A percentile compares a stretch with the other conserved stretches of the same genome.
These are phyloP conservation scores for Strobilomyces confusus DNA, from an alignment of 768 basidiomycete genomes.

Conservation along the genomic window DNA sequence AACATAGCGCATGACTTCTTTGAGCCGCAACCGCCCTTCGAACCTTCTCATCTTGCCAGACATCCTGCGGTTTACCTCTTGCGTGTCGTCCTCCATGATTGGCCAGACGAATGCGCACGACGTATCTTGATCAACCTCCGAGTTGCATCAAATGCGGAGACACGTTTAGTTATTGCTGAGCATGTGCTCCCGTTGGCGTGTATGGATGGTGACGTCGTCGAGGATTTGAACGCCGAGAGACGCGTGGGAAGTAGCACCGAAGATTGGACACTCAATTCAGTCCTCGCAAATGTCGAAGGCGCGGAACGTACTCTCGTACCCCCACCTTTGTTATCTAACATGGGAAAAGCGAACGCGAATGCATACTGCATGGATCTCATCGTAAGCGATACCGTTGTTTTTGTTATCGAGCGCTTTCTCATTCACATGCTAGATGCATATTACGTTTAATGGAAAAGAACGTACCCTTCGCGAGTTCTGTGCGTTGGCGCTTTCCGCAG, in stretches of 20 bases:
- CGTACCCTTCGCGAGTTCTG: slow-evolving; percentile 64
- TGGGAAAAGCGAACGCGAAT: slow-evolving; percentile 64
- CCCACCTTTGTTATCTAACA: slow-evolving; percentile 64
- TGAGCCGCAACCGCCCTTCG: slow-evolving; percentile 47
- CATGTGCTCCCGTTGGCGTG: slow-evolving; percentile 69
- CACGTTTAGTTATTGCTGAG: slow-evolving; percentile 67
- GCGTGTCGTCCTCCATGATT: slow-evolving; percentile 73
- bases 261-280: slow-evolving; percentile 27
- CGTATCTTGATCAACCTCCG: slow-evolving; percentile 45
- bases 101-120: slow-evolving; percentile 58
- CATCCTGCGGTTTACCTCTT: slow-evolving; percentile 64
- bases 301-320: slow-evolving; percentile 51
- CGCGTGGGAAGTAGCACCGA: not conserved
- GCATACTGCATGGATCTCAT: slow-evolving; percentile 71
- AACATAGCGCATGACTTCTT: slow-evolving; percentile 71
- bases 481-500: slow-evolving; percentile 48
- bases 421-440: slow-evolving; percentile 52
- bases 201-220: slow-evolving; percentile 38
- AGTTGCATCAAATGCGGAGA: slow-evolving; percentile 35
- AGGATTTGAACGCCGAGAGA: slow-evolving; percentile 5
- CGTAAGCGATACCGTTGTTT: slow-evolving; percentile 32
- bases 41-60: slow-evolving; percentile 25
- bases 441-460: slow-evolving; percentile 64
- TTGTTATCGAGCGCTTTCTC: not conserved
- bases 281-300: slow-evolving; percentile 44